Percentiles rank a stretch among this genome's conserved stretches.
Conservation (phyloP, 164 flowering plant species). For the Saururus chinensis region DNA sequence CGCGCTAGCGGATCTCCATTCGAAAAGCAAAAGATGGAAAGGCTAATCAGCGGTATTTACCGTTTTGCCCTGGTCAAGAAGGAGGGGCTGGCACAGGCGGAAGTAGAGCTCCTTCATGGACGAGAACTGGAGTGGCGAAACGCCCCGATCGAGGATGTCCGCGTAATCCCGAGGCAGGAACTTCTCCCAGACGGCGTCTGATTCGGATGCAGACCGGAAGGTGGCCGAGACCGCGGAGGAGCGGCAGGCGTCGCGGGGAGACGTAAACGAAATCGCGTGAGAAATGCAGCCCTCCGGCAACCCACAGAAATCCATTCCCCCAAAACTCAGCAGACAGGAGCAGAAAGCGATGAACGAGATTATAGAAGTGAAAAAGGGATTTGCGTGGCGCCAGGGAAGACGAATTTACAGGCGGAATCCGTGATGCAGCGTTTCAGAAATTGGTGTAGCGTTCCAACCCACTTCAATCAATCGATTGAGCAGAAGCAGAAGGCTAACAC, state of each 20-base stretch:
- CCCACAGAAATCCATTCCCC: slow-evolving; percentile 1
- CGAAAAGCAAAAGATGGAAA: too few relatives aligned
- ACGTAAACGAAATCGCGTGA: slow-evolving; percentile 19
- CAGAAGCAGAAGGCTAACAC: too few relatives aligned
- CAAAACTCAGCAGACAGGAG: background rate
- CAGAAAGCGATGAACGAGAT: background rate
- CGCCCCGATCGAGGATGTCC: slow-evolving; percentile 13
- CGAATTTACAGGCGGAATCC: background rate
- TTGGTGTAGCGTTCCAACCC: too few relatives aligned
- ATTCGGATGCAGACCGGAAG: slow-evolving; percentile 20
- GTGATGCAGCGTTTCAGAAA: too few relatives aligned
- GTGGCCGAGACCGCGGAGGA: slow-evolving; percentile 15
- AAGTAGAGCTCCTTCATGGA: slow-evolving; percentile 32
- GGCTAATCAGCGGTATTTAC: background rate
- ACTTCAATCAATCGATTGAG: too few relatives aligned
- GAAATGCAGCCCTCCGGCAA: slow-evolving; percentile 41
- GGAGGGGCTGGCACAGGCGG: slow-evolving; percentile 12
- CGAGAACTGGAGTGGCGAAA: slow-evolving; percentile 4
- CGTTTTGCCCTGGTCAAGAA: slow-evolving; percentile 6
- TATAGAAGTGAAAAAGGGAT: background rate
- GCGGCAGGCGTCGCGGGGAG: slow-evolving; percentile 34
- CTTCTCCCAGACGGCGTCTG: slow-evolving; percentile 32
- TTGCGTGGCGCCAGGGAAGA: background rate
- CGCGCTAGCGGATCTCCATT: too few relatives aligned
- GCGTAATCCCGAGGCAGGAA: slow-evolving; percentile 27